Evolutionary conservation across 805 yeast species (phyloP).

Genomic region (Zygotorulaspora chibaensis): DNA sequence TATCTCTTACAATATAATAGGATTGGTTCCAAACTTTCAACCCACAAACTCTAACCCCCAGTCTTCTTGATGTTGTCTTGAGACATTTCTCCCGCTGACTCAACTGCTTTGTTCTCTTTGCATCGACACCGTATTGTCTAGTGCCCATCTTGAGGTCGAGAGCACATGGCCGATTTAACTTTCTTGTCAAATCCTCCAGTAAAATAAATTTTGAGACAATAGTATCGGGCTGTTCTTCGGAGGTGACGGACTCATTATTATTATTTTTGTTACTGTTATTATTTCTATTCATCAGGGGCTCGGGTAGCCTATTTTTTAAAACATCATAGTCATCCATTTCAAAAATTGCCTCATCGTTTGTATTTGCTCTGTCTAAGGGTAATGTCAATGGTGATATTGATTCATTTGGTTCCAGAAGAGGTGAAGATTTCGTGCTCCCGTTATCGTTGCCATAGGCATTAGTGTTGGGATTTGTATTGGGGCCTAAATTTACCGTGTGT

Average conservation of each 20-base stretch:
- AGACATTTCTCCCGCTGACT: constrained; percentile 83
- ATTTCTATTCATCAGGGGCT: background rate
- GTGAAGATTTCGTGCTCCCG: constrained; percentile 4
- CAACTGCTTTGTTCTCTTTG: constrained; percentile 59
- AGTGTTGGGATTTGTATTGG: constrained; percentile 1
- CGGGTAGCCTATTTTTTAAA: constrained; percentile 1
- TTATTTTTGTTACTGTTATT: constrained; percentile 5
- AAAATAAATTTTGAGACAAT: constrained; percentile 60
- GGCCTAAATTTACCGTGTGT: background rate
- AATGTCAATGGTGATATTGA: constrained; percentile 13
- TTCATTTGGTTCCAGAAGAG: constrained; percentile 4
- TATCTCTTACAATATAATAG: constrained; percentile 68
- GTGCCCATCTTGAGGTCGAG: constrained; percentile 97
- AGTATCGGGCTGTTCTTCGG: constrained; percentile 28
- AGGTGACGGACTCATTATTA: constrained; percentile 21
- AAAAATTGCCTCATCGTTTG: constrained; percentile 15
- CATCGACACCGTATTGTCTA: constrained; percentile 96
- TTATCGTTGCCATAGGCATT: constrained; percentile 11
- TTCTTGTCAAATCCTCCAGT: constrained; percentile 84
- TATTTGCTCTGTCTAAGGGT: constrained; percentile 8
- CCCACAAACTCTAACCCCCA: constrained; percentile 95
- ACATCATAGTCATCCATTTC: constrained; percentile 18
- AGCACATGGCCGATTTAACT: constrained; percentile 82
- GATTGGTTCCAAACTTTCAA: constrained; percentile 73
- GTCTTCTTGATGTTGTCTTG: constrained; percentile 67